Evolutionary conservation across 345 rosid species (phyloP).

Genomic region (Psidium friedrichsthalianum): DNA sequence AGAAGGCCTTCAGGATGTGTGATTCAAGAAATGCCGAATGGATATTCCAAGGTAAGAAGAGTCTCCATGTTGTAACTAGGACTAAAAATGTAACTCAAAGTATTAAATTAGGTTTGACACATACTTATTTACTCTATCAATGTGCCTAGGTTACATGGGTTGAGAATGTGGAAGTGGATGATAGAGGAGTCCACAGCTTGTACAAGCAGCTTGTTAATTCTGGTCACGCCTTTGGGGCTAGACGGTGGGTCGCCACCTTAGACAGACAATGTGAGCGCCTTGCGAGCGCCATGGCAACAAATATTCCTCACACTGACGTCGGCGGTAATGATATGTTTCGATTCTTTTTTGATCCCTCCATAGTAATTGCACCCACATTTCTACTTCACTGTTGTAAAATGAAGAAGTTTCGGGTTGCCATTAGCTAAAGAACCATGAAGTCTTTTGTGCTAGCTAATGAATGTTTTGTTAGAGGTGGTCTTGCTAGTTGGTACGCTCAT

Average conservation of each 20-base stretch:
- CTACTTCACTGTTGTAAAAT: background rate
- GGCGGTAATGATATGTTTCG: constrained; percentile 22
- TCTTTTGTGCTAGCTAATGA: background rate
- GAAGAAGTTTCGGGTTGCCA: background rate
- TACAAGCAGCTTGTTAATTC: constrained; percentile 50
- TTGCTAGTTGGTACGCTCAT: background rate
- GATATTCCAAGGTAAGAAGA: constrained; percentile 56
- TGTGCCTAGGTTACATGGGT: constrained; percentile 77
- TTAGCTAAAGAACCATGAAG: background rate
- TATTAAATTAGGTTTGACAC: background rate
- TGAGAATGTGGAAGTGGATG: constrained; percentile 88
- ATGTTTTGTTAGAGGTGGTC: background rate
- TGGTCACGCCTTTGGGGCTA: constrained; percentile 83
- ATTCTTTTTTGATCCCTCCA: background rate
- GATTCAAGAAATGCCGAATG: constrained; percentile 70
- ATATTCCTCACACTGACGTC: constrained; percentile 35
- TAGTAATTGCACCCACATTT: background rate
- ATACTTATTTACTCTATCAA: background rate
- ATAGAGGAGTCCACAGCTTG: constrained; percentile 44
- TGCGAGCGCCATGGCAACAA: constrained; percentile 55
- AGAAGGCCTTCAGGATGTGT: constrained; percentile 88
- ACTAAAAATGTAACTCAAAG: background rate
- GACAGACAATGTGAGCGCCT: constrained; percentile 80
- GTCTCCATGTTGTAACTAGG: background rate
- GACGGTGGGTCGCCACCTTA: constrained; percentile 74